A percentile compares a stretch with the other conserved stretches of the same genome.
phyloP scores from a whole-genome alignment of 169 alveolate species.

The Besnoitia besnoiti region DNA sequence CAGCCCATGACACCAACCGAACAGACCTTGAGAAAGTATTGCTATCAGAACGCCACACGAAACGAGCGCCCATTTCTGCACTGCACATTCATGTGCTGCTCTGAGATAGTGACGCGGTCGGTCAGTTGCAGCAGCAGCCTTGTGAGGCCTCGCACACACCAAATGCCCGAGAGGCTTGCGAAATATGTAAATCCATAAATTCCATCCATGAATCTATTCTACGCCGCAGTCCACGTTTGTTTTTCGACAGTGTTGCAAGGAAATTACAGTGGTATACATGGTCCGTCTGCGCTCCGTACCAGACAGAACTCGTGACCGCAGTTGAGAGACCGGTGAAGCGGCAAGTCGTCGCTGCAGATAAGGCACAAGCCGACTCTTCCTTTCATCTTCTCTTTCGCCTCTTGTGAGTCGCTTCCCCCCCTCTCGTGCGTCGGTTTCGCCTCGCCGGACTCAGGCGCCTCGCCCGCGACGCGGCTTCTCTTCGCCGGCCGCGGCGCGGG shows the following conservation, averaged over 20 bases:
- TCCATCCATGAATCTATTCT: too few species aligned
- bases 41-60: too few species aligned
- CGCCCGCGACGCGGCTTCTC: neutral
- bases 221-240: too few species aligned
- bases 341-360: neutral
- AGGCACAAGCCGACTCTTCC: neutral
- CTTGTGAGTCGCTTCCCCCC: neutral
- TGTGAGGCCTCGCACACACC: too few species aligned
- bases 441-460: neutral
- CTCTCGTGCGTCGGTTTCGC: neutral
- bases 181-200: too few species aligned
- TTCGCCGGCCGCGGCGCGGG: neutral
- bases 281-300: neutral
- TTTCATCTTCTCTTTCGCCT: neutral
- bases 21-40: too few species aligned
- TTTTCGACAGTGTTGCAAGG: neutral
- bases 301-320: conserved; percentile 29
- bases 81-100: too few species aligned
- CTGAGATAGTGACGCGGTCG: too few species aligned
- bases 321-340: neutral
- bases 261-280: neutral
- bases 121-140: too few species aligned
- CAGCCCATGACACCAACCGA: too few species aligned
- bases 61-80: too few species aligned
- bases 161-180: too few species aligned